A percentile compares a stretch with the other conserved stretches of the same genome.
Conservation (phyloP, 305 asterid genomes). For the Fraxinus latifolia region DNA sequence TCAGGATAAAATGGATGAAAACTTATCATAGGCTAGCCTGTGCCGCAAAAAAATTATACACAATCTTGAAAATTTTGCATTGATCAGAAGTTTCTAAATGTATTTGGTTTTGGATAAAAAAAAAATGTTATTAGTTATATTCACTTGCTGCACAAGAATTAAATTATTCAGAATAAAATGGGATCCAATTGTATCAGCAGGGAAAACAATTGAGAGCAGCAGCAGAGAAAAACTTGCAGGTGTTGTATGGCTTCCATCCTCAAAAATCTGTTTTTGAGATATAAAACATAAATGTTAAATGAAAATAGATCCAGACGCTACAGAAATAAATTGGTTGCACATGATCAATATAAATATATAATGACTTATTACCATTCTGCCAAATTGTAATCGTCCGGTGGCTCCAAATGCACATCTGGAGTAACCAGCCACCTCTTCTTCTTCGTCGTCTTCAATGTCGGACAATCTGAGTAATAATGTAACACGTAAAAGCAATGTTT, state of each 20-base stretch:
- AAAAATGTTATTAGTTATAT: neutral
- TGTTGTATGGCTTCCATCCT: neutral
- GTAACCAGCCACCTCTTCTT: conserved; percentile 57
- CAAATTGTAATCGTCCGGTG: conserved; percentile 46
- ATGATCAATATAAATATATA: neutral
- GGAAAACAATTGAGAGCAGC: conserved; percentile 1
- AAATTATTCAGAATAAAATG: conserved; percentile 3
- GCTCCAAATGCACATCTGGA: conserved; percentile 53
- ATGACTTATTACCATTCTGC: conserved; percentile 18
- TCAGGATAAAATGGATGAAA: neutral
- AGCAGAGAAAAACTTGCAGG: neutral
- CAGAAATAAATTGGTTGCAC: neutral
- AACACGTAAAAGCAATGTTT: neutral
- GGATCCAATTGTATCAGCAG: neutral
- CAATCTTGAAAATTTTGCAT: neutral
- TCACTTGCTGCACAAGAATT: neutral
- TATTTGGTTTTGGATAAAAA: neutral
- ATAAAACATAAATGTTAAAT: neutral
- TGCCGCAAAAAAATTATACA: neutral
- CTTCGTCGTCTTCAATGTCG: conserved; percentile 48
- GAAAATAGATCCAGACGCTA: neutral
- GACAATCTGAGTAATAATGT: conserved; percentile 43
- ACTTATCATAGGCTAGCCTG: neutral
- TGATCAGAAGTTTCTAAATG: neutral
- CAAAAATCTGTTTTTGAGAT: neutral